Base-by-base conservation (phyloP, 306 rosid genomes). In the Rosa multiflora region DNA sequence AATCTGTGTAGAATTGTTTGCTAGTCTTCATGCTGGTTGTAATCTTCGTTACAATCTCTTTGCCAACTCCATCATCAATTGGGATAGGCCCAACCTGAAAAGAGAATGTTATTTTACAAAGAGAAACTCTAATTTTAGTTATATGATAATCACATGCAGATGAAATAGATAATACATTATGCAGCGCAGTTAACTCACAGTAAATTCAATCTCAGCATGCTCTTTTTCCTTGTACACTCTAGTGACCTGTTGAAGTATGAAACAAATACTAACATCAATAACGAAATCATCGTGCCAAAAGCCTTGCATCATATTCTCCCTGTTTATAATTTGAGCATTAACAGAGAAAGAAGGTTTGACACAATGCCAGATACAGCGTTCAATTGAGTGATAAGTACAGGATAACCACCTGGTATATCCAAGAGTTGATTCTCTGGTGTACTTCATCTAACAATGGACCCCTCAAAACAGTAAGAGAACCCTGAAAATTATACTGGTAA, bases 51-150 rank as follows among this genome's bases (percentile, higher is more conserved):
- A 75, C 81, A 77, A 79, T 48, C 49, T 85, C 88, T 85, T 82
- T 85, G 42, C 88, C 86, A 67, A 85, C 72, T 49, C 83, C 76
- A 66, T 85, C 86, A 76, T 79, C 79, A n/a, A 78, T 81, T 79
- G 88, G 88, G 72, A 85, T 79, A 40, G 86, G 88, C 39, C 88
- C 88, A 76, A 85, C 75, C 86, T 85, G 80, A 64, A 68, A 76
- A 21, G 32, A 62, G 59, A 72, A 72, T 8, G 56, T 20, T 32
- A 40, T 55, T 26, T 51, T 21, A 10, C 62, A 14, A 76, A 5
- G 48, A 44, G 66, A 52, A 8, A 49, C 48, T 23, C 26, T 13
- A 8, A 76, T 32, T 23, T 0, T 43, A 49, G 63, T 53, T 8
- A 1, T 77, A 56, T 10, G 48, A 52, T 29, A 53, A 42, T 37